These are phyloP conservation scores for Cerrena zonata DNA, from an alignment of 1,284 basidiomycete genomes.

Conservation along the genomic window DNA sequence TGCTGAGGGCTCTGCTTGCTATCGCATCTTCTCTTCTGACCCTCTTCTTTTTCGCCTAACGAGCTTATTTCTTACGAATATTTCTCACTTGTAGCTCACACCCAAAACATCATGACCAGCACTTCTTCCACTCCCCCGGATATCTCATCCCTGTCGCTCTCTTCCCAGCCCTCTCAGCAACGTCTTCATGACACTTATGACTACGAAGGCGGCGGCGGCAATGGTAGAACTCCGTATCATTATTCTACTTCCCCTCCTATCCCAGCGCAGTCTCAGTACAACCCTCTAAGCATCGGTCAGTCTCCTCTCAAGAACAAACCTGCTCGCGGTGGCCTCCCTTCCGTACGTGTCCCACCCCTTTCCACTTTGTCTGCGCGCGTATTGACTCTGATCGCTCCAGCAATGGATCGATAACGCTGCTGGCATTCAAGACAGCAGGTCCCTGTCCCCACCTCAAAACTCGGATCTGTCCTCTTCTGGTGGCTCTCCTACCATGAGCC, in stretches of 20 bases:
- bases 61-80: constrained; percentile 17
- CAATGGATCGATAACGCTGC: constrained; percentile 72
- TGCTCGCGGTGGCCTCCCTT: constrained; percentile 59
- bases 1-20: constrained; percentile 10
- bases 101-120: constrained; percentile 57
- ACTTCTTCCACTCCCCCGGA: constrained; percentile 60
- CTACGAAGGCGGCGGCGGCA: constrained; percentile 54
- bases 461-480: constrained; percentile 80
- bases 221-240: constrained; percentile 57
- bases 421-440: constrained; percentile 57
- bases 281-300: constrained; percentile 52
- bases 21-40: constrained; percentile 5
- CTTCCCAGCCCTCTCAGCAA: constrained; percentile 55
- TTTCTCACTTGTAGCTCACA: constrained; percentile 4
- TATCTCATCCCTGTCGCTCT: constrained; percentile 68
- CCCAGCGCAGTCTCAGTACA: constrained; percentile 59
- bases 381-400: constrained; percentile 31
- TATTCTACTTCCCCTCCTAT: constrained; percentile 64
- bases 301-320: constrained; percentile 73
- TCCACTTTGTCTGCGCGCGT: constrained; percentile 7
- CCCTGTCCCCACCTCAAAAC: constrained; percentile 78
- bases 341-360: constrained; percentile 42
- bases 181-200: constrained; percentile 81
- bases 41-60: constrained; percentile 12
- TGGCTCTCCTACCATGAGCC: constrained; percentile 64